Base-by-base conservation (phyloP, 1,284 basidiomycete species). In the Anthracocystis walkeri region DNA sequence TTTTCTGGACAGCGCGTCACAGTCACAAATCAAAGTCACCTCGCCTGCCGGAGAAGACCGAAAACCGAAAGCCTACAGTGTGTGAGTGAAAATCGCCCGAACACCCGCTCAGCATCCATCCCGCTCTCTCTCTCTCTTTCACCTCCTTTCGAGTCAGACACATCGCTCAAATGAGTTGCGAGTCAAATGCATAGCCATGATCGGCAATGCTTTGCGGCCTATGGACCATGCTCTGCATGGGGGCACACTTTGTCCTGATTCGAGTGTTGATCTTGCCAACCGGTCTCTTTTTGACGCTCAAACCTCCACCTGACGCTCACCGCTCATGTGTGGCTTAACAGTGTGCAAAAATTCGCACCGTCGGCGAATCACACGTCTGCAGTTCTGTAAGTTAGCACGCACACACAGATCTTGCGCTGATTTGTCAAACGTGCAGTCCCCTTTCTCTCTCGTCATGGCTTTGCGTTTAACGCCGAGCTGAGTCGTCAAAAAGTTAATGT, bases 11-110 rank as follows among this genome's bases (percentile, higher is more conserved):
- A 49, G 41, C 53, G 53, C 53, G 40, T 54, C 10, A 51, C 18
- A 38, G 33, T 49, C 48, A 49, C 18, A 20, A 29, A 8, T 29
- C 29, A 2, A 16, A 23, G 5, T 53, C 38, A 23, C 14, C 38
- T 50, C 27, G 20, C 20, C 11, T 54, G 25, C 12, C 53, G 53
- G 53, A 54, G 25, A 54, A 44, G 53, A 44, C 53, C 53, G 53
- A 54, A 16, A 31, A 14, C 35, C 35, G 11, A 35, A n/a, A n/a
- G n/a, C n/a, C 33, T 10, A 38, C 10, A 14, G 14, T 11, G 31
- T 33, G 14, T 16, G 35, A 38, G 14, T 7, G 10, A 20, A 49
- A 27, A 31, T 23, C 18, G 53, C 16, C 53, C 53, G 53, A 54
- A 42, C 40, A 54, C 27, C 53, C 53, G 53, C 41, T 31, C 18